Evolutionary conservation across 2,329 filamentous ascomycete genomes (phyloP).

Genomic region (Neofusicoccum ribis): DNA sequence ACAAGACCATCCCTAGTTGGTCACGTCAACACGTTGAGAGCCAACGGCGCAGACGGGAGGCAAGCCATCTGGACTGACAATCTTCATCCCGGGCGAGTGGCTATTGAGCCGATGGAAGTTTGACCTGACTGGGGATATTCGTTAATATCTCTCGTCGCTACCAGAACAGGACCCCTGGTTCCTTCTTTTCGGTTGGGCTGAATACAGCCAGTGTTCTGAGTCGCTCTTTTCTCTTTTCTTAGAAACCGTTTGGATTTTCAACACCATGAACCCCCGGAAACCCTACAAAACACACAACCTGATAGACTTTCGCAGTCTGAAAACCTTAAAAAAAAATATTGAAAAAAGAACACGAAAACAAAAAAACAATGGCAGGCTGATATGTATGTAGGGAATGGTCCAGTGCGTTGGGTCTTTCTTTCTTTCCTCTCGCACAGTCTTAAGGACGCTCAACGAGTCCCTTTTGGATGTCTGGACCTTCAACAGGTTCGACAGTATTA

Average conservation of each 20-base stretch:
- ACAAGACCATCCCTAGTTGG: background rate
- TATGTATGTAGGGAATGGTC: background rate
- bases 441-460: background rate
- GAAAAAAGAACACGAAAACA: background rate
- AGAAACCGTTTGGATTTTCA: background rate
- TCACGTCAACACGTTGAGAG: background rate
- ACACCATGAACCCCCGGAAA: background rate
- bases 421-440: background rate
- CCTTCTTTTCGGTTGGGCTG: background rate
- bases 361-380: background rate
- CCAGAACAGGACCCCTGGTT: background rate
- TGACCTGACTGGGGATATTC: background rate
- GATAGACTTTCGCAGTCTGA: background rate
- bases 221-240: background rate
- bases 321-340: background rate
- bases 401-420: background rate
- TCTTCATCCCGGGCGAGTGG: background rate
- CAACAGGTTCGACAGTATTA: background rate
- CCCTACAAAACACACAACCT: background rate
- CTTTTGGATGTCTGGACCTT: background rate
- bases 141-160: background rate
- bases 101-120: slow-evolving; percentile 1
- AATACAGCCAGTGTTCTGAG: background rate
- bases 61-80: background rate
- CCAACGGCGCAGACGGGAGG: background rate